Base-by-base conservation (phyloP, 805 yeast species). In the Jamesozyma jinghongensis region DNA sequence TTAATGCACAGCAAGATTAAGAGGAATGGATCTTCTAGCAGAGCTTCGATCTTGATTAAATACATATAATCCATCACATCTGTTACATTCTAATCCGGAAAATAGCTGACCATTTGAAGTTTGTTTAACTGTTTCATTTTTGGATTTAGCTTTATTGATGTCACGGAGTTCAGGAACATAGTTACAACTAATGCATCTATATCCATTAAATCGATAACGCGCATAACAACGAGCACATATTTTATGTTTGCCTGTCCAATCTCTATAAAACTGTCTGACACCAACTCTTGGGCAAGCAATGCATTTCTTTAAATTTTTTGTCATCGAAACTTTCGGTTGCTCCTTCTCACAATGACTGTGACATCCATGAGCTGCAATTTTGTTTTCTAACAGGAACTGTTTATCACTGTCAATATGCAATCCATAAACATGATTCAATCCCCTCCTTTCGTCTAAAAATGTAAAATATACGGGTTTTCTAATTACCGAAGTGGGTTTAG, bases 181-280 rank as follows among this genome's bases (percentile, higher is more conserved):
- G 19, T 49, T 49, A 32, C 59, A 54, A 28, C 41, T 41, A 13
- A 47, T 27, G 26, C 59, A 54, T 29, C 54, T 46, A 33, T 49
- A 49, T 2, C 57, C 56, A 31, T 55, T 49, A 29, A 48, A 47
- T 35, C 47, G 46, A 34, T 53, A 54, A 12, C 59, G 48, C 7
- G 55, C 51, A 37, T 51, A 49, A 37, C 59, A 54, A 27, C 55
- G 48, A 3, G 53, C 52, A 37, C 59, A 54, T 8, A 53, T 39
- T 20, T 50, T 45, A 28, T 45, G 44, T 13, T 44, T 47, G 4
- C 59, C 59, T 14, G 54, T 43, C 57, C 57, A 53, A 39, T 53
- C 57, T 20, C 46, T 48, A 37, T 54, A 54, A 34, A 48, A 53
- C 32, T 52, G 48, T 29, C 51, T 44, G 1, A 48, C 49, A 17